Percentiles rank a stretch among this genome's conserved stretches.
Evolutionary conservation across 768 basidiomycete species (phyloP).

Genomic region (Boletus pseudo-olivaceus): DNA sequence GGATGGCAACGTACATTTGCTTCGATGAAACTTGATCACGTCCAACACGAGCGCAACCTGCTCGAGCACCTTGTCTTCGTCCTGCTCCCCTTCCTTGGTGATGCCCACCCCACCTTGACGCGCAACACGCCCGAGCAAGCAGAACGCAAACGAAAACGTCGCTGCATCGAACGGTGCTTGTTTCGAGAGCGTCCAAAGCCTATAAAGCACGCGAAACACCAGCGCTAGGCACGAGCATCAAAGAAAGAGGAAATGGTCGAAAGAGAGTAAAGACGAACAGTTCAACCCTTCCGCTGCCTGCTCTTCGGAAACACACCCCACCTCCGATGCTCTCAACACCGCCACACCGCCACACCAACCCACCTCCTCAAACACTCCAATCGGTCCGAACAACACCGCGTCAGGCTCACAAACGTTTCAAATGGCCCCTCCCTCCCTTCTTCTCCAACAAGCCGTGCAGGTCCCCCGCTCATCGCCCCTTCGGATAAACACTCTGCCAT

Average conservation of each 20-base stretch:
- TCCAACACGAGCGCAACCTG: slow-evolving; percentile 69
- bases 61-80: slow-evolving; percentile 63
- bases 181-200: slow-evolving; percentile 76
- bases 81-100: slow-evolving; percentile 5
- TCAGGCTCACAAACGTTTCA: slow-evolving; percentile 72
- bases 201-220: slow-evolving; percentile 80
- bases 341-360: slow-evolving; percentile 86
- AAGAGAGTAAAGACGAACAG: slow-evolving; percentile 1
- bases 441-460: slow-evolving; percentile 58
- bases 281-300: slow-evolving; percentile 68
- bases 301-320: slow-evolving; percentile 66
- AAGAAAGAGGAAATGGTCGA: background rate
- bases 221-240: slow-evolving; percentile 45
- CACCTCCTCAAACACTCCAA: slow-evolving; percentile 65
- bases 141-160: slow-evolving; percentile 79
- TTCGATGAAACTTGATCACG: slow-evolving; percentile 34
- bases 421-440: slow-evolving; percentile 43
- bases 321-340: slow-evolving; percentile 68
- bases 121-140: slow-evolving; percentile 69
- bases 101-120: slow-evolving; percentile 62
- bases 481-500: slow-evolving; percentile 61
- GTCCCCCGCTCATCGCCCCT: slow-evolving; percentile 54
- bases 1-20: slow-evolving; percentile 25
- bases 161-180: slow-evolving; percentile 79
- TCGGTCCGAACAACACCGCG: slow-evolving; percentile 68